Percentiles rank a stretch among this genome's conserved stretches.
Conservation (phyloP, 1,284 basidiomycete species). For the Papiliotrema fonsecae region DNA sequence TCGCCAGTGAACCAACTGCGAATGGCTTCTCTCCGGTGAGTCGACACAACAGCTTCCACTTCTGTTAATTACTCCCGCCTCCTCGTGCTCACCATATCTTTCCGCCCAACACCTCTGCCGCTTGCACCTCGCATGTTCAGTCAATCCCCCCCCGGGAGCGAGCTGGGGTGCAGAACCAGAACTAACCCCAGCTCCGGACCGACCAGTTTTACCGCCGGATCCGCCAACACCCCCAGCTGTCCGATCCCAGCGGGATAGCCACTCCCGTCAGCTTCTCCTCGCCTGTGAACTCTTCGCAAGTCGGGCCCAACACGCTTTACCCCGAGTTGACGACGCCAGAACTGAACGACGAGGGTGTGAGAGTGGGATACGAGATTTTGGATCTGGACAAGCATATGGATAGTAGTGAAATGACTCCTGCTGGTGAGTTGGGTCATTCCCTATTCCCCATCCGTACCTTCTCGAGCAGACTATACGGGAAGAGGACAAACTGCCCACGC, state of each 20-base stretch:
- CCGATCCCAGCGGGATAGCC: constrained; percentile 12
- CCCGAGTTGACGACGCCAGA: constrained; percentile 36
- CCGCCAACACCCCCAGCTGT: constrained; percentile 39
- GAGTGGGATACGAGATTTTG: constrained; percentile 41
- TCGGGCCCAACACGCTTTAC: constrained; percentile 30
- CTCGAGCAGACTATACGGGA: background rate
- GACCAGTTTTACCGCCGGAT: constrained; percentile 43
- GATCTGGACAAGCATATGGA: constrained; percentile 45
- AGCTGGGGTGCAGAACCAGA: too few species aligned
- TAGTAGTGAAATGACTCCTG: constrained; percentile 42
- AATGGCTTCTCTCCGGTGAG: constrained; percentile 36
- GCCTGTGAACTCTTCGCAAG: constrained; percentile 16
- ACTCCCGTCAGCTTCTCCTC: constrained; percentile 15
- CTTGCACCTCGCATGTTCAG: too few species aligned
- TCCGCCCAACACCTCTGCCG: background rate
- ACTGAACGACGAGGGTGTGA: constrained; percentile 30
- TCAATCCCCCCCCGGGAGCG: too few species aligned
- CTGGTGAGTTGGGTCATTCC: constrained; percentile 21
- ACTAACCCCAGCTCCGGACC: constrained; percentile 27
- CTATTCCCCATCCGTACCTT: background rate
- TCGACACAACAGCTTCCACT: background rate
- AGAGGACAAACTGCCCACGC: too few species aligned
- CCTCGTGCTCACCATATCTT: background rate
- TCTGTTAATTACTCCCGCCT: background rate
- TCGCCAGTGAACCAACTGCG: constrained; percentile 37